Evolutionary conservation across 371 early-diverging fungal genomes (phyloP), one percentile per base, ranked within the genome.

Genomic region (Chytridium lagenaria): DNA sequence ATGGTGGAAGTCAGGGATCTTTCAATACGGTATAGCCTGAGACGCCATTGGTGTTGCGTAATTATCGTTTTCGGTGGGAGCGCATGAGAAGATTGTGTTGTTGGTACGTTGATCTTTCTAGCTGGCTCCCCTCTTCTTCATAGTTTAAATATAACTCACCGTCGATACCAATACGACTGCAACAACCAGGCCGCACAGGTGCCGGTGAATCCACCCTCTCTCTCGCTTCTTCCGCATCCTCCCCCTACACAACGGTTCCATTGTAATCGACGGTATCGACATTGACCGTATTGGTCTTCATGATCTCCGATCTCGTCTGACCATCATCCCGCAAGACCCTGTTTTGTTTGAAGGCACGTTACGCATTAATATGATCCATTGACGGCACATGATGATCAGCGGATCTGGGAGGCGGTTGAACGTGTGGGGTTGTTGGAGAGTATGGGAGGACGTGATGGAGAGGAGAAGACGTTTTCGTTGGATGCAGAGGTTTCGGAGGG

Each of bases 31-130:
- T 85, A 85, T 69, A 57, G 77, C 59, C 69, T 15, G 81, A 81
- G 5, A 52, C 44, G 26, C 80, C 79, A 23, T 37, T 69, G 83
- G 83, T 15, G 81, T 94, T 23, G 83, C 89, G 39, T 84, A 89
- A 34, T 73, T 96, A 33, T 86, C 90, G 3, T 92, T 80, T 44
- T 16, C 31, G 0, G 84, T 94, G 30, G 72, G 83, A 10, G 84
- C 91, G 1, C 84, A 85, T 2, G 91, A 94, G 75, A 95, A 95
- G 81, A 89, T 96, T 59, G 96, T 34, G 91, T 98, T 44, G 92
- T 95, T n/a, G 77, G 81, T 36, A 28, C 95, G 94, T 57, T 59
- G n/a, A 37, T 68, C 66, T 68, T 19, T 44, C 44, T n/a, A n/a
- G 68, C 30, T 34, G 1, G n/a, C 30, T 28, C 26, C 1, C 15